These are phyloP conservation scores for Camellia oleifera DNA, from an alignment of 179 eudicot species.

Conservation along the genomic window DNA sequence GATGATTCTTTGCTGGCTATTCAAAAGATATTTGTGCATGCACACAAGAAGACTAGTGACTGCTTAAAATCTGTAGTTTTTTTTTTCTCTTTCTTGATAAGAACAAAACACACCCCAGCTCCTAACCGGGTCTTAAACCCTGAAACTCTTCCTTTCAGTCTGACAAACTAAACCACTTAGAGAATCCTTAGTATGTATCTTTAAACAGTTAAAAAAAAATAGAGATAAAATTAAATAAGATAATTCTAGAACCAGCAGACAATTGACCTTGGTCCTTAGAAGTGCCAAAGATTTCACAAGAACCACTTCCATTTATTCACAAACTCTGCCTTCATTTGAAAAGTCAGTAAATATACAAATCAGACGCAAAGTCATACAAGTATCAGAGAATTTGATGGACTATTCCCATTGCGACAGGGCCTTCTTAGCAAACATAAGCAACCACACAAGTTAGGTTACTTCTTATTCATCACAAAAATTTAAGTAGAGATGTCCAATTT, in stretches of 20 bases:
- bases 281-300: background rate
- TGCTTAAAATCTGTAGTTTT: background rate
- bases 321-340: background rate
- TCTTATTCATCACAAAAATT: background rate
- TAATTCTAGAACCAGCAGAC: background rate
- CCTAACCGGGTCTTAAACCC: background rate
- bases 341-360: background rate
- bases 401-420: background rate
- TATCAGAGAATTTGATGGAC: background rate
- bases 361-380: background rate
- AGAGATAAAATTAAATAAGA: background rate
- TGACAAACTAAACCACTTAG: background rate
- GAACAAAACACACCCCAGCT: background rate
- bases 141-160: background rate
- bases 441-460: background rate
- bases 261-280: background rate
- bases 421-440: background rate
- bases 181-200: background rate
- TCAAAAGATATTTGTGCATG: background rate
- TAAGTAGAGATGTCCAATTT: background rate
- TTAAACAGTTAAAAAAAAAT: background rate
- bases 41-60: background rate
- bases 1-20: background rate
- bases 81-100: background rate
- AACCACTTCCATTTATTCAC: background rate